phyloP scores from a whole-genome alignment of 768 basidiomycete species.

The Suillus ampliporus region DNA sequence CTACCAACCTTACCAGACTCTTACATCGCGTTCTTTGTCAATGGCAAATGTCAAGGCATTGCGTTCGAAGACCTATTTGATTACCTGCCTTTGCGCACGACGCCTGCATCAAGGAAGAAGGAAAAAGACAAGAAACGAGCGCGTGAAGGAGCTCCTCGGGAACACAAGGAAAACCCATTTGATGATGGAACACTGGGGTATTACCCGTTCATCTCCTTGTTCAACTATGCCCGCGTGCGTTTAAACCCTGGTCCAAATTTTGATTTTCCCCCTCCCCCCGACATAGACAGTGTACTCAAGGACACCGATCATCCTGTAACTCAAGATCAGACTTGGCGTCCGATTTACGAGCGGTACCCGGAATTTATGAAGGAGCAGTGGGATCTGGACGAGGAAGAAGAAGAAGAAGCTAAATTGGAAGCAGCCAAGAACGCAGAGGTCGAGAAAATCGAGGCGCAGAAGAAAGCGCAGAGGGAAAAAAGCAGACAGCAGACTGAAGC shows the following conservation, averaged over 20 bases:
- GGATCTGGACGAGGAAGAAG: constrained; percentile 77
- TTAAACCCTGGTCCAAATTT: constrained; percentile 93
- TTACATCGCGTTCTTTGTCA: constrained; percentile 87
- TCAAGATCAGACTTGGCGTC: constrained; percentile 64
- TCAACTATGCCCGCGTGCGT: constrained; percentile 83
- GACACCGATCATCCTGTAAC: constrained; percentile 36
- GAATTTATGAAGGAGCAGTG: constrained; percentile 89
- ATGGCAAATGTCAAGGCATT: constrained; percentile 81
- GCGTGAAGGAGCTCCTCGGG: constrained; percentile 68
- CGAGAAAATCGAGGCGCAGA: constrained; percentile 44
- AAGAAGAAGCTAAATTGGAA: constrained; percentile 62
- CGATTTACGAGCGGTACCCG: constrained; percentile 81
- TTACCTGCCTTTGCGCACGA: constrained; percentile 80
- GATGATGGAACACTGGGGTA: constrained; percentile 97
- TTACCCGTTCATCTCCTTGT: constrained; percentile 93
- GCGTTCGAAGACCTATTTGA: constrained; percentile 92
- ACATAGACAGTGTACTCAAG: constrained; percentile 70
- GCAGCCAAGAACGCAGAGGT: constrained; percentile 48
- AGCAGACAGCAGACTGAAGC: constrained; percentile 59
- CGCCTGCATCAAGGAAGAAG: constrained; percentile 61
- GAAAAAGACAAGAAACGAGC: constrained; percentile 58
- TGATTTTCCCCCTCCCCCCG: constrained; percentile 75
- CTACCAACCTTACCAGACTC: constrained; percentile 76
- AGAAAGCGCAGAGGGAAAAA: constrained; percentile 50
- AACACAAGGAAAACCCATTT: constrained; percentile 82